A percentile compares a stretch with the other conserved stretches of the same genome.
Evolutionary conservation across 208 protist species (phyloP).

Genomic region (Acanthamoeba rhysodes): DNA sequence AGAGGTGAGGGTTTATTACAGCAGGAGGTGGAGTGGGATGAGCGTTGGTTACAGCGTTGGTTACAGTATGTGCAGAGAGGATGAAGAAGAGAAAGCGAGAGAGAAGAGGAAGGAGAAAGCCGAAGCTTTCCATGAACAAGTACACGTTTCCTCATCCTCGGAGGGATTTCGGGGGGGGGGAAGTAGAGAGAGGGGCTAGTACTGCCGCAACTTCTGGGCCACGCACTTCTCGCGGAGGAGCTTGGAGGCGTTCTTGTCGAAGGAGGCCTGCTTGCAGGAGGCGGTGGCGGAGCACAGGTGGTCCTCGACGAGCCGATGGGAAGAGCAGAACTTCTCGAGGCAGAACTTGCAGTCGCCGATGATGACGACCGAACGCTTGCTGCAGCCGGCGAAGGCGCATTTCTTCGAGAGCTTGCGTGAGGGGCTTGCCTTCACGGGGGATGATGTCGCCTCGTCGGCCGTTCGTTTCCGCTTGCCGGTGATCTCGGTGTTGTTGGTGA

Average conservation of each 20-base stretch:
- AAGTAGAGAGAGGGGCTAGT: neutral
- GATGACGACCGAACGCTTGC: constrained; percentile 80
- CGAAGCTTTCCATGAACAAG: neutral
- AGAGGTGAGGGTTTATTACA: neutral
- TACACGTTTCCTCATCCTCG: neutral
- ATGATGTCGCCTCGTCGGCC: neutral
- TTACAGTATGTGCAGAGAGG: neutral
- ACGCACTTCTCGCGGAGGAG: constrained; percentile 83
- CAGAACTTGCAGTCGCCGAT: constrained; percentile 89
- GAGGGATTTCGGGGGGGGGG: neutral
- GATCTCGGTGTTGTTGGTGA: neutral
- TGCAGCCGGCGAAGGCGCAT: constrained; percentile 83
- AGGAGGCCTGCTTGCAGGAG: constrained; percentile 78
- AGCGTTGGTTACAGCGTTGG: neutral
- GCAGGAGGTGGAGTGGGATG: too few relatives aligned
- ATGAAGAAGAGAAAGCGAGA: too few relatives aligned
- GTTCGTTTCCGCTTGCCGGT: constrained; percentile 45
- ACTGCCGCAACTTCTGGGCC: constrained; percentile 74
- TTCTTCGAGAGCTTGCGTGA: constrained; percentile 63
- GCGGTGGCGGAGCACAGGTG: constrained; percentile 82
- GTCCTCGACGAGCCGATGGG: constrained; percentile 85
- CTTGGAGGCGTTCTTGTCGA: constrained; percentile 83
- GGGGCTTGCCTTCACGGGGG: neutral
- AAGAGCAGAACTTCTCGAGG: constrained; percentile 81
- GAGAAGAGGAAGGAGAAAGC: neutral